phyloP scores from a whole-genome alignment of 2,329 filamentous ascomycete genomes.

The Biscogniauxia sp. region DNA sequence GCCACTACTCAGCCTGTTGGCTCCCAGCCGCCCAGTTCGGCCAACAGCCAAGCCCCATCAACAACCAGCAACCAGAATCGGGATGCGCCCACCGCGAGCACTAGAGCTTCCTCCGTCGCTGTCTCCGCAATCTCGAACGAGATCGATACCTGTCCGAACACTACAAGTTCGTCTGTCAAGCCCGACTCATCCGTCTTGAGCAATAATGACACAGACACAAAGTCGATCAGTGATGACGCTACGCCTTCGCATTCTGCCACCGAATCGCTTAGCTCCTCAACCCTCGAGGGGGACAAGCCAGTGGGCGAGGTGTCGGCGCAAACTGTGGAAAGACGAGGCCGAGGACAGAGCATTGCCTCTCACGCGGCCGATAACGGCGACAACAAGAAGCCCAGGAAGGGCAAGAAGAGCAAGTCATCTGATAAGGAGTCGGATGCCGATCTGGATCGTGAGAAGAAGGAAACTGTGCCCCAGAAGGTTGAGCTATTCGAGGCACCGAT shows the following conservation, averaged over 20 bases:
- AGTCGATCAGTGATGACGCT: slow-evolving; percentile 20
- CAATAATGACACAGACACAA: slow-evolving; percentile 16
- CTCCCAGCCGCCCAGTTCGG: slow-evolving; percentile 27
- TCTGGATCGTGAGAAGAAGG: slow-evolving; percentile 51
- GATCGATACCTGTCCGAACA: slow-evolving; percentile 29
- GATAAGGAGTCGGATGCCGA: slow-evolving; percentile 55
- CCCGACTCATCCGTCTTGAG: slow-evolving; percentile 20
- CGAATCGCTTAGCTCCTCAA: slow-evolving; percentile 16
- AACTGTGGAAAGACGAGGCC: slow-evolving; percentile 45
- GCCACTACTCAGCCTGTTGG: slow-evolving; percentile 32
- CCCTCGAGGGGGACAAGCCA: slow-evolving; percentile 18
- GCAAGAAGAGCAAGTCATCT: slow-evolving; percentile 58
- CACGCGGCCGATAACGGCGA: slow-evolving; percentile 68
- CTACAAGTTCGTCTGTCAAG: slow-evolving; percentile 26
- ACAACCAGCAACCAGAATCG: slow-evolving; percentile 33
- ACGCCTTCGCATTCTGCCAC: slow-evolving; percentile 10
- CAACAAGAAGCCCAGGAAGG: slow-evolving; percentile 59
- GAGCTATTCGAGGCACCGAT: slow-evolving; percentile 77
- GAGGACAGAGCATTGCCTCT: slow-evolving; percentile 61
- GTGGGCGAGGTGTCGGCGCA: slow-evolving; percentile 27
- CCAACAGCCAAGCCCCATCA: slow-evolving; percentile 31
- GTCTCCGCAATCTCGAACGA: slow-evolving; percentile 38
- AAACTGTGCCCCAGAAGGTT: slow-evolving; percentile 58
- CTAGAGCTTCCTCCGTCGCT: slow-evolving; percentile 35
- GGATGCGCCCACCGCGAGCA: slow-evolving; percentile 35